Evolutionary conservation across 1,284 basidiomycete genomes (phyloP).

Genomic region (Inonotus obliquus): DNA sequence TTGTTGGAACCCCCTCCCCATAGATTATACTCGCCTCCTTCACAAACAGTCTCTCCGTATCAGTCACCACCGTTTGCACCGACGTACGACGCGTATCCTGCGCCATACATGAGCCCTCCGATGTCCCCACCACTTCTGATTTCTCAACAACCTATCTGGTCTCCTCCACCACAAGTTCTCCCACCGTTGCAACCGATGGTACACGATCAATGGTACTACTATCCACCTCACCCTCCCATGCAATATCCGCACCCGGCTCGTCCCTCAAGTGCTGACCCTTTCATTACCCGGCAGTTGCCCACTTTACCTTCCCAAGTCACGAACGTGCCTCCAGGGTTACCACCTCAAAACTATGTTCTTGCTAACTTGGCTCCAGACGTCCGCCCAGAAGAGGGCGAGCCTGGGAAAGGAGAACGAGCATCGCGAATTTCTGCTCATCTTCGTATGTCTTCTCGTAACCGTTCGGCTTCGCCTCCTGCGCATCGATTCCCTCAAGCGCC

Average conservation of each 20-base stretch:
- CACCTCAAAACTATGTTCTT: constrained; percentile 3
- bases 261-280: constrained; percentile 36
- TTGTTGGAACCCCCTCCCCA: constrained; percentile 21
- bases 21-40: constrained; percentile 21
- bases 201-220: constrained; percentile 30
- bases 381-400: constrained; percentile 36
- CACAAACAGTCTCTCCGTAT: constrained; percentile 15
- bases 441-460: constrained; percentile 48
- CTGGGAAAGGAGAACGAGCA: constrained; percentile 57
- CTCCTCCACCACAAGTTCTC: constrained; percentile 27
- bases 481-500: constrained; percentile 29
- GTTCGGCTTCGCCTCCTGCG: constrained; percentile 54
- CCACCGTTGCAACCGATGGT: constrained; percentile 10
- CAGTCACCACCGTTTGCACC: constrained; percentile 5
- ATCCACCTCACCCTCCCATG: constrained; percentile 26
- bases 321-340: neutral
- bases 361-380: constrained; percentile 16
- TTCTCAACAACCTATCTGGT: constrained; percentile 21
- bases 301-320: constrained; percentile 16
- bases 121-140: constrained; percentile 25
- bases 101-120: constrained; percentile 21
- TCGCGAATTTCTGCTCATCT: constrained; percentile 56
- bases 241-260: constrained; percentile 28
- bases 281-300: constrained; percentile 27
- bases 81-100: neutral